Conservation (phyloP, 1,284 basidiomycete genomes). For the Pseudozyma pruni region DNA sequence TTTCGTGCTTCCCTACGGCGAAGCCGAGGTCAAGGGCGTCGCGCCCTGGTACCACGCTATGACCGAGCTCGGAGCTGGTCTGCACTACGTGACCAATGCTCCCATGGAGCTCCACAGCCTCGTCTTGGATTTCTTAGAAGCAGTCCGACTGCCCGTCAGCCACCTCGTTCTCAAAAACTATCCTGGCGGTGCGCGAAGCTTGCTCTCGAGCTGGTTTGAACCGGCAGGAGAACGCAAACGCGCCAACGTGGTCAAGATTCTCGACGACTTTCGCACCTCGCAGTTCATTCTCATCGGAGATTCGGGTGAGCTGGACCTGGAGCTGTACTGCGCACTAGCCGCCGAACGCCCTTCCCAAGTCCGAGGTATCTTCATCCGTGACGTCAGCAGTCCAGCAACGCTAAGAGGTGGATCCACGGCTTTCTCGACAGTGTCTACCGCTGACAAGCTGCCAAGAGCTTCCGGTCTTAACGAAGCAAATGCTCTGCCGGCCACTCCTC, state of each 20-base stretch:
- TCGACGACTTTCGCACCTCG: constrained; percentile 49
- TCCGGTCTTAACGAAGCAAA: not conserved
- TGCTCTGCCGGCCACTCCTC: constrained; percentile 21
- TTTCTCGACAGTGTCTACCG: constrained; percentile 1
- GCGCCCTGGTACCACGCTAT: constrained; percentile 70
- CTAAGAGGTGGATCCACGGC: not conserved
- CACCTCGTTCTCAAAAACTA: constrained; percentile 57
- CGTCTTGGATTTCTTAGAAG: constrained; percentile 79
- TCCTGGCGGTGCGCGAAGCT: constrained; percentile 40
- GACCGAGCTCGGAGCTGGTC: constrained; percentile 30
- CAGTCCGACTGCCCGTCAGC: constrained; percentile 77
- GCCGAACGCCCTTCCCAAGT: constrained; percentile 55
- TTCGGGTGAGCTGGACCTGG: constrained; percentile 64
- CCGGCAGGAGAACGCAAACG: constrained; percentile 58
- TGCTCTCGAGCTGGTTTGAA: constrained; percentile 56
- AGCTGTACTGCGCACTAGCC: constrained; percentile 61
- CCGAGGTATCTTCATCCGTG: constrained; percentile 60
- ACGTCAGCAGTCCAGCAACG: constrained; percentile 45
- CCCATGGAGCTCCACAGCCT: constrained; percentile 87
- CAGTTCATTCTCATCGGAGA: constrained; percentile 64
- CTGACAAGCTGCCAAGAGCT: not conserved
- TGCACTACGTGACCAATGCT: constrained; percentile 78
- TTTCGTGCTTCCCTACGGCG: constrained; percentile 73
- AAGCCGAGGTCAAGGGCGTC: constrained; percentile 85
- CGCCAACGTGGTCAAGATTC: constrained; percentile 43